Base-by-base conservation (phyloP, 768 basidiomycete genomes). In the Termitomyces eurrhizus region DNA sequence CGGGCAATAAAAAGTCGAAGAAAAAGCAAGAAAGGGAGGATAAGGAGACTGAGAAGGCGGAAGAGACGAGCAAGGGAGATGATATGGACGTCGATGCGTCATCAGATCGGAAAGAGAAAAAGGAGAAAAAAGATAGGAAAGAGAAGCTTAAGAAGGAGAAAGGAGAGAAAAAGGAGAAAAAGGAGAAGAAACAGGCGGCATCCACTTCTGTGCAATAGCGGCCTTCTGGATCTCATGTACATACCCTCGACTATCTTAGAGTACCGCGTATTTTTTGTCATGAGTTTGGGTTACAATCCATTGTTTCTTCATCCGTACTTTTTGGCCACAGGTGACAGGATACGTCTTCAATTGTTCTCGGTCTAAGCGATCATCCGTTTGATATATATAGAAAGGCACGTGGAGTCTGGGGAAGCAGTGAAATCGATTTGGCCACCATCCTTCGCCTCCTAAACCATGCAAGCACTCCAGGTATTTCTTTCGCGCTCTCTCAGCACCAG, bases 401-500 rank as follows among this genome's bases (percentile, higher is more conserved):
- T 74, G 73, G 65, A 61, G 62, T 44, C n/a, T 44, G 8, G n/a
- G 21, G 65, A 57, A 62, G 32, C 57, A 61, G 58, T 64, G 66
- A 69, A 67, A 73, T 74, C 73, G 71, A 74, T 73, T 73, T 57
- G 57, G 60, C 29, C 33, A 53, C 52, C 62, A 16, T 56, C 64
- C 36, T 58, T 58, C 42, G 55, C 59, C 66, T 60, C 58, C 66
- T 51, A 59, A 62, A 62, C 60, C 58, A 78, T 79, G 77, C 78
- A 78, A 69, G 73, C 78, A 50, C 66, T 79, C 52, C 78, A 79
- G 73, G 78, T 78, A 62, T 59, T n/a, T 57, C 24, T 21, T 35
- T 24, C 8, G 37, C 12, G 35, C 26, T 14, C 18, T 41, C 16
- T 21, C 14, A 3, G 2, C n/a, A 2, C 32, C 14, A 44, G 11